Conservation (phyloP, 2,329 filamentous ascomycete species). For the Orbilia ellipsospora region DNA sequence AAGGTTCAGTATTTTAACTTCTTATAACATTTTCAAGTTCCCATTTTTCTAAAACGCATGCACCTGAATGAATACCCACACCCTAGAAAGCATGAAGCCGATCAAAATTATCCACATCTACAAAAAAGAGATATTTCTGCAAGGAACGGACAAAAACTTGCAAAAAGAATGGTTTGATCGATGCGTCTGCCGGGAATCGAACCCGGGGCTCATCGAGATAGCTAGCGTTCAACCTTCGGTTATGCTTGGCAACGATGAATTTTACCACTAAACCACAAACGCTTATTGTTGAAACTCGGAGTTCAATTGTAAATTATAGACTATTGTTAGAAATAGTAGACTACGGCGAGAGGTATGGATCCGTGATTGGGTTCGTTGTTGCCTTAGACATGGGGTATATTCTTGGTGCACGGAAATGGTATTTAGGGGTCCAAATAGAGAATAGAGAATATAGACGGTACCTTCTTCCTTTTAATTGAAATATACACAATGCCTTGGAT, state of each 20-base stretch:
- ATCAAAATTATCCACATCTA: too few relatives aligned
- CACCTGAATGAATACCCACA: neutral
- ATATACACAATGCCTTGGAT: too few relatives aligned
- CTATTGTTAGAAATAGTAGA: neutral
- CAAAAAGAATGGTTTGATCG: constrained; percentile 19
- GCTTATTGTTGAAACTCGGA: constrained; percentile 26
- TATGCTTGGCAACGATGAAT: constrained; percentile 46
- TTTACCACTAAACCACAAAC: constrained; percentile 55
- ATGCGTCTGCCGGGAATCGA: constrained; percentile 53
- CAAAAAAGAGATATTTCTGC: neutral
- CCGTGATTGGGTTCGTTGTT: too few relatives aligned
- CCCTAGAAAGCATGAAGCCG: neutral
- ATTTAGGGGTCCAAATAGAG: too few relatives aligned
- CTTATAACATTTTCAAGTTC: too few relatives aligned
- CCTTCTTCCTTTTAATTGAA: too few relatives aligned
- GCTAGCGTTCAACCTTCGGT: neutral
- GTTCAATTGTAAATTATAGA: neutral
- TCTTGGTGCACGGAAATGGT: too few relatives aligned
- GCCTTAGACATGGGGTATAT: too few relatives aligned
- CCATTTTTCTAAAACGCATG: too few relatives aligned
- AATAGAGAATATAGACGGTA: too few relatives aligned
- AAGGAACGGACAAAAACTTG: constrained; percentile 5
- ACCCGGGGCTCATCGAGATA: constrained; percentile 46
- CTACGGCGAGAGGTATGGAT: too few relatives aligned
- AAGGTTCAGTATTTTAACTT: neutral